phyloP scores from a whole-genome alignment of 495 filamentous ascomycete species.

The Aspergillus steynii region DNA sequence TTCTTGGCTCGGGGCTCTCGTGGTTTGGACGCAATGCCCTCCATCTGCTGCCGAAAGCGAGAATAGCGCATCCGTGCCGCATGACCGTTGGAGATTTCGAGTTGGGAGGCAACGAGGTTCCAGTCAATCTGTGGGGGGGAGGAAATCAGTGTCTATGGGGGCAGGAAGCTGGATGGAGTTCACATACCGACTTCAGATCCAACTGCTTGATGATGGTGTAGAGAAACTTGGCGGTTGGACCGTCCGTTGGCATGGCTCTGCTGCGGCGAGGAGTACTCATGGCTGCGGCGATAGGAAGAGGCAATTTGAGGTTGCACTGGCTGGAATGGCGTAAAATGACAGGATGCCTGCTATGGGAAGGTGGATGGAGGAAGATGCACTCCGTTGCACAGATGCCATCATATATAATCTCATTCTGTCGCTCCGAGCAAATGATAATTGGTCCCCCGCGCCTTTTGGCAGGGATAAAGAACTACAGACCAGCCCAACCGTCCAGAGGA shows the following conservation, averaged over 20 bases:
- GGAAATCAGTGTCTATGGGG: background rate
- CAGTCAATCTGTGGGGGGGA: constrained; percentile 63
- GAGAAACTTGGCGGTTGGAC: constrained; percentile 58
- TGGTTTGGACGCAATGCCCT: constrained; percentile 37
- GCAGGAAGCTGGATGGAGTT: background rate
- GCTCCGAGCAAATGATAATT: background rate
- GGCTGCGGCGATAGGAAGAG: background rate
- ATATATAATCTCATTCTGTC: constrained; percentile 5
- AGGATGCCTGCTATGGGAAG: background rate
- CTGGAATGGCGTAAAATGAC: background rate
- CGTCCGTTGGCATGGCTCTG: constrained; percentile 50
- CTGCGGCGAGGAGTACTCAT: constrained; percentile 35
- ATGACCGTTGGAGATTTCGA: constrained; percentile 74
- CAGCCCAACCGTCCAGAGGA: background rate
- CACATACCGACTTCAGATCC: constrained; percentile 66
- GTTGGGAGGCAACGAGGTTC: constrained; percentile 62
- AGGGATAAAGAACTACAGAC: background rate
- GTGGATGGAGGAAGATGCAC: constrained; percentile 11
- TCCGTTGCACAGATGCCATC: constrained; percentile 5
- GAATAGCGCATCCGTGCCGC: constrained; percentile 80
- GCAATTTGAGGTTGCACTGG: background rate
- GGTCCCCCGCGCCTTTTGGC: background rate
- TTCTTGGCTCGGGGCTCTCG: constrained; percentile 26
- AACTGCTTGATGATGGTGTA: constrained; percentile 77
- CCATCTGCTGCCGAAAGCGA: constrained; percentile 65